phyloP scores from a whole-genome alignment of 1,139 yeast genomes.

The Protomyces inouyei region DNA sequence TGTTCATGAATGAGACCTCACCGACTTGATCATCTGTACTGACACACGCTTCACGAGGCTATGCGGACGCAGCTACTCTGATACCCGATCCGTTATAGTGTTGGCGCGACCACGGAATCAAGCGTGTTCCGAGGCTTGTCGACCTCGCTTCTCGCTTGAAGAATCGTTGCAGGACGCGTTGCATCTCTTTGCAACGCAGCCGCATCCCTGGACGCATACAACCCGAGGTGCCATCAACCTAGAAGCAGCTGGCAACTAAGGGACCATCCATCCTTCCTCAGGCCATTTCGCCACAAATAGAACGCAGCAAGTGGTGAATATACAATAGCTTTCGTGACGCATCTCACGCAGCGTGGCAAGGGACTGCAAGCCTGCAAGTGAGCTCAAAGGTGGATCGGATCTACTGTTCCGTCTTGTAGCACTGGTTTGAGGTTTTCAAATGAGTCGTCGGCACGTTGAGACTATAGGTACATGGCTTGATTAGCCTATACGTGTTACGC shows the following conservation, averaged over 20 bases:
- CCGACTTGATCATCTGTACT: too few species aligned
- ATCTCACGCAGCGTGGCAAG: constrained; percentile 15
- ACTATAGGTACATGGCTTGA: too few species aligned
- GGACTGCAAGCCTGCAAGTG: neutral
- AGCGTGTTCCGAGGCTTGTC: too few species aligned
- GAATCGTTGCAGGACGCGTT: constrained; percentile 29
- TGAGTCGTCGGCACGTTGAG: too few species aligned
- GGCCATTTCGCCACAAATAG: constrained; percentile 26
- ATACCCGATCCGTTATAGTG: too few species aligned
- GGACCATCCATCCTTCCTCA: constrained; percentile 28
- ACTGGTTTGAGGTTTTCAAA: neutral
- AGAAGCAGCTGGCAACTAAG: constrained; percentile 26
- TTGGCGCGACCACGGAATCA: too few species aligned
- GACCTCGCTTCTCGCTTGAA: neutral
- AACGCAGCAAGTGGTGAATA: constrained; percentile 27
- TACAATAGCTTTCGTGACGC: constrained; percentile 23
- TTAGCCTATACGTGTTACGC: too few species aligned
- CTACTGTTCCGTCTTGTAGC: constrained; percentile 24
- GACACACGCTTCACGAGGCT: too few species aligned
- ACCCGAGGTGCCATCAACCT: constrained; percentile 27
- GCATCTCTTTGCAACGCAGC: constrained; percentile 25
- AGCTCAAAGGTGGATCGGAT: constrained; percentile 6
- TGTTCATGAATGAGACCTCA: too few species aligned
- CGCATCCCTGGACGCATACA: constrained; percentile 17
- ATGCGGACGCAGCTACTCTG: too few species aligned